Evolutionary conservation across 2,329 filamentous ascomycete genomes (phyloP), one percentile per base, ranked within the genome.

Genomic region (Neoscytalidium dimidiatum): DNA sequence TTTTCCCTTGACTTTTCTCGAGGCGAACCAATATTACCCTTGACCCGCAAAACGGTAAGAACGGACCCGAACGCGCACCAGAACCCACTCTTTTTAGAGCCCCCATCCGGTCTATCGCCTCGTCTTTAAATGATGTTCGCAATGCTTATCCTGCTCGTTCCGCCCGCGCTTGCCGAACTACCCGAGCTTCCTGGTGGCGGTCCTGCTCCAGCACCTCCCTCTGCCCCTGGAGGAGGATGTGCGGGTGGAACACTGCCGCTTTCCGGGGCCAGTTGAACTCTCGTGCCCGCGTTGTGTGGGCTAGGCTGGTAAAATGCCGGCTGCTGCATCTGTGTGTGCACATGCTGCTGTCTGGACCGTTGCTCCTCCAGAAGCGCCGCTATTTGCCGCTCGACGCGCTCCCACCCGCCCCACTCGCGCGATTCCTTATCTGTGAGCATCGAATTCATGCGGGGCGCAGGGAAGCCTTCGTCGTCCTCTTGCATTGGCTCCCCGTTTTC

Each of bases 391-490:
- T 95, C 90, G 14, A 96, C 81, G 67, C 86, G 85, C 23, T 87
- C 86, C 94, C 94, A 97, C 2, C 91, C 92, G 60, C 88, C 88
- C 92, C 92, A 96, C 52, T 91, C 89, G 62, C 84, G 81, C 49
- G 82, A 80, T 68, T 89, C 86, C 11, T 85, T 83, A 26, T 83
- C 83, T 0, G 82, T 84, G 13, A 89, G 76, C 0, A 84, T 82
- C 14, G 83, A 66, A 82, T 77, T 63, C 77, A 79, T 66, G 83
- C 85, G n/a, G 72, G 73, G 67, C 78, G 85, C 70, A 77, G 81
- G 19, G 82, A 71, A 7, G 21, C 38, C 53, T 51, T 64, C 46
- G 53, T 38, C 17, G 68, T 81, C 28, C n/a, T 78, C 78, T 38
- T 70, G 70, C 70, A 75, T 75, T 1, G 66, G 63, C 11, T 75